These are phyloP conservation scores for Quercus tomentella DNA, from an alignment of 331 rosid genomes.

Conservation along the genomic window DNA sequence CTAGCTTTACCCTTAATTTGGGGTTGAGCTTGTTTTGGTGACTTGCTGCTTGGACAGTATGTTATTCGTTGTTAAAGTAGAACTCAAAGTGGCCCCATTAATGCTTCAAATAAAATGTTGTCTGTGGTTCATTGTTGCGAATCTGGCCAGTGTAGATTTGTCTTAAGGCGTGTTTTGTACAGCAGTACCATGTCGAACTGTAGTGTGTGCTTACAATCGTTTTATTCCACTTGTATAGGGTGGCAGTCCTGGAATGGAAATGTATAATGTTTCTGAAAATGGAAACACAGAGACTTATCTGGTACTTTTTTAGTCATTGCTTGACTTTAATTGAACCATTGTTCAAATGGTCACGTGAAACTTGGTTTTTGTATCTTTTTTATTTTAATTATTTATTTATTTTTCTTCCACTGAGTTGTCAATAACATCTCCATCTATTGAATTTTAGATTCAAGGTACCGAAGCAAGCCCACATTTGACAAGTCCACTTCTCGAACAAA, in stretches of 20 bases:
- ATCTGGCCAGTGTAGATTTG: background rate
- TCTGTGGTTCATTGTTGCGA: background rate
- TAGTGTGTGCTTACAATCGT: slow-evolving; percentile 18
- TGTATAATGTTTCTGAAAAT: slow-evolving; percentile 48
- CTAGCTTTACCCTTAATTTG: background rate
- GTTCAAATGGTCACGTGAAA: slow-evolving; percentile 1
- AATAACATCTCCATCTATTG: slow-evolving; percentile 4
- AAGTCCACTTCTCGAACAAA: slow-evolving; percentile 46
- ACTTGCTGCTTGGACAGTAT: background rate
- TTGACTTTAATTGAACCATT: background rate
- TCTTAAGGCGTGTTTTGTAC: background rate
- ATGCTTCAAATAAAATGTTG: background rate
- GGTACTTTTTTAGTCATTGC: slow-evolving; percentile 34
- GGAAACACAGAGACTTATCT: slow-evolving; percentile 43
- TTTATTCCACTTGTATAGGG: slow-evolving; percentile 43
- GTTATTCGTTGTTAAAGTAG: background rate
- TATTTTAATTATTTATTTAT: background rate
- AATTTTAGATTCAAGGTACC: slow-evolving; percentile 53
- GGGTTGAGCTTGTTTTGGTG: background rate
- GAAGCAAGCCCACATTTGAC: slow-evolving; percentile 45
- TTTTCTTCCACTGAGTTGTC: background rate
- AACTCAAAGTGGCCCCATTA: background rate
- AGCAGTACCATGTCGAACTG: background rate
- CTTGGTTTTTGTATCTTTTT: background rate
- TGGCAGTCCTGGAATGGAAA: slow-evolving; percentile 65